Evolutionary conservation across 2,329 filamentous ascomycete genomes (phyloP).

Genomic region (Clonostachys sp.): DNA sequence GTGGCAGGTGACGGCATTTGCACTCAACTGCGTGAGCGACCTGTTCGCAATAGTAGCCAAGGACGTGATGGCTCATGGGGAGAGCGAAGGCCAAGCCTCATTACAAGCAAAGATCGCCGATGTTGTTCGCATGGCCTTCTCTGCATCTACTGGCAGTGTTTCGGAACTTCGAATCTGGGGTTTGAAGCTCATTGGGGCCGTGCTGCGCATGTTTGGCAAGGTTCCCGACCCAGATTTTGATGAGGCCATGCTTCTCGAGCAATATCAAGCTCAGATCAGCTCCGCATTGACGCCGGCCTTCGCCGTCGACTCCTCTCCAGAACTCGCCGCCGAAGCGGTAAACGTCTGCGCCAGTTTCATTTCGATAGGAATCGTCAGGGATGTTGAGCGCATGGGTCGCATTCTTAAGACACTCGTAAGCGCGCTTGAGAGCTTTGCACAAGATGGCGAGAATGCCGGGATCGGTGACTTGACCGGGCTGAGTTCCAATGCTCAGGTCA

Average conservation of each 20-base stretch:
- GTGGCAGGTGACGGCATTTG: constrained; percentile 95
- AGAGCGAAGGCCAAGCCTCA: constrained; percentile 71
- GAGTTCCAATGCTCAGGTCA: constrained; percentile 93
- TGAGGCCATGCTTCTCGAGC: constrained; percentile 93
- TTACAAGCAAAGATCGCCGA: constrained; percentile 84
- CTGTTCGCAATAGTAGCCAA: constrained; percentile 76
- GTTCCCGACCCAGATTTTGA: constrained; percentile 94
- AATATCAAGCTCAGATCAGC: constrained; percentile 97
- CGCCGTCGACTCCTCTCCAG: constrained; percentile 90
- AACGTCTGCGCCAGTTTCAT: constrained; percentile 99
- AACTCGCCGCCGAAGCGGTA: constrained; percentile 91
- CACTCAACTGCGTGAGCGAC: constrained; percentile 82
- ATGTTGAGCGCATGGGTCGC: constrained; percentile 96
- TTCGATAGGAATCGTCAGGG: constrained; percentile 92
- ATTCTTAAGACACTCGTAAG: constrained; percentile 91
- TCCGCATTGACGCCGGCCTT: constrained; percentile 96
- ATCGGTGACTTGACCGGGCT: constrained; percentile 92
- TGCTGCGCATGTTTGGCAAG: constrained; percentile 93
- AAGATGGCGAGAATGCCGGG: constrained; percentile 72
- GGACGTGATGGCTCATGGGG: constrained; percentile 72
- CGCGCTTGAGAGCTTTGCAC: constrained; percentile 87
- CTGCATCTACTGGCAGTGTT: constrained; percentile 90
- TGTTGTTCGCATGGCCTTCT: constrained; percentile 94
- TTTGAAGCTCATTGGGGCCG: constrained; percentile 86
- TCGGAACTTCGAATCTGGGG: constrained; percentile 87